phyloP scores from a whole-genome alignment of 306 rosid genomes.

The Cercis canadensis region DNA sequence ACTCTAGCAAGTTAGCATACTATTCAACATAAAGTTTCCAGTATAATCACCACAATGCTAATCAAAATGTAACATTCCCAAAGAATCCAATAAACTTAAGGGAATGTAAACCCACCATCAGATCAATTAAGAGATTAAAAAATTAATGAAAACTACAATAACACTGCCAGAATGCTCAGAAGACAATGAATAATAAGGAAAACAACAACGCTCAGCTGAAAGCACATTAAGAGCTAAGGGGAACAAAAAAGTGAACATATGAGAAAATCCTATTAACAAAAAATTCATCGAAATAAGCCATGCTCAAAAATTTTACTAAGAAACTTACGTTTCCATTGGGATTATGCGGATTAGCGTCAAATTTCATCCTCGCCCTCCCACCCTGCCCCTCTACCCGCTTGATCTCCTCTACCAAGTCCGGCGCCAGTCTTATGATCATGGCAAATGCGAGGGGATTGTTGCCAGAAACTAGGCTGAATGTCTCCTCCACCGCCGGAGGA shows the following conservation, averaged over 20 bases:
- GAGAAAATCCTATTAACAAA: neutral
- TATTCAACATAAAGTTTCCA: neutral
- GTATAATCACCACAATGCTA: conserved; percentile 1
- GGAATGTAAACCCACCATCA: neutral
- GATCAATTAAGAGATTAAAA: neutral
- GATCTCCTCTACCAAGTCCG: conserved; percentile 93
- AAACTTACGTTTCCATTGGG: conserved; percentile 75
- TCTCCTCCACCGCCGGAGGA: conserved; percentile 69
- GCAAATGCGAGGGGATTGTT: conserved; percentile 74
- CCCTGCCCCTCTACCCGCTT: conserved; percentile 88
- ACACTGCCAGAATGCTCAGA: neutral
- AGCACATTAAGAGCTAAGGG: neutral
- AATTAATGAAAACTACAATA: conserved; percentile 5
- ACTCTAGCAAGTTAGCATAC: conserved; percentile 17
- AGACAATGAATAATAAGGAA: neutral
- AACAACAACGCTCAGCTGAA: conserved; percentile 23
- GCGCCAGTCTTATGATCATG: conserved; percentile 81
- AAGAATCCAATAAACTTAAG: conserved; percentile 3
- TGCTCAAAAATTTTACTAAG: neutral
- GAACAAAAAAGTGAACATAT: neutral
- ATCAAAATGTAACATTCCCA: neutral
- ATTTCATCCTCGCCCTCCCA: conserved; percentile 82
- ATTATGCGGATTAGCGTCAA: conserved; percentile 59
- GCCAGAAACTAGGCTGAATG: conserved; percentile 73
- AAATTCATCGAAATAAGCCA: conserved; percentile 10